Base-by-base conservation (phyloP, 345 rosid species). In the Cardamine chenopodiifolia region DNA sequence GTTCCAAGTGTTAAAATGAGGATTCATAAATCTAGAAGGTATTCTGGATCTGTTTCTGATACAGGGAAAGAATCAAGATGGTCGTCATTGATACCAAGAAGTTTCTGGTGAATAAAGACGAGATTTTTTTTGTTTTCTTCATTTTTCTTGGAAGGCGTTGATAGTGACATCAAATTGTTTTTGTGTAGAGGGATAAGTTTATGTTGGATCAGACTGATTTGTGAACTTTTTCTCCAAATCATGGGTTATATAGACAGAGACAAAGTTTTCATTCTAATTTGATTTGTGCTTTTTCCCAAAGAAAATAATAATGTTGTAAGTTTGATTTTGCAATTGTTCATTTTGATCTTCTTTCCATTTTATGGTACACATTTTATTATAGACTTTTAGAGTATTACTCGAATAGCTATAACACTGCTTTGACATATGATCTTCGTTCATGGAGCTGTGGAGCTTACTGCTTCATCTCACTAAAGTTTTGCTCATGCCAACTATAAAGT, bases 1-100 rank as follows among this genome's bases (percentile, higher is more conserved):
- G 93, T 84, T 64, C 92, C 99, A 18, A 72, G 83, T 26, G 64
- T 86, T 47, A 79, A 80, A 73, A 76, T 85, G 92, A 89, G 88
- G 77, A 59, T 90, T 65, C 86, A 95, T 78, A 90, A 79, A 73
- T 80, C 91, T 11, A 54, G 82, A 70, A 80, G 97, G 76, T 92
- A 56, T 73, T 80, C 81, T 39, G 83, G 70, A 19, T 73, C 68
- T 45, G 75, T 22, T 58, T 13, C 69, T 17, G 57, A 9, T 2
- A 14, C 56, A 22, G 79, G 74, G 37, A 66, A 68, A 31, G 78
- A 82, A 44, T 58, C 72, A 18, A 81, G 37, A 37, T 70, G 72
- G 48, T 49, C 87, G n/a, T 49, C 87, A 32, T 74, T 80, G 65
- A 66, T 77, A 48, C 89, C 89, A 1, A 23, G 73, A 17, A 85